Evolutionary conservation across 2,329 filamentous ascomycete species (phyloP).

Genomic region (Phialemoniopsis sp.): DNA sequence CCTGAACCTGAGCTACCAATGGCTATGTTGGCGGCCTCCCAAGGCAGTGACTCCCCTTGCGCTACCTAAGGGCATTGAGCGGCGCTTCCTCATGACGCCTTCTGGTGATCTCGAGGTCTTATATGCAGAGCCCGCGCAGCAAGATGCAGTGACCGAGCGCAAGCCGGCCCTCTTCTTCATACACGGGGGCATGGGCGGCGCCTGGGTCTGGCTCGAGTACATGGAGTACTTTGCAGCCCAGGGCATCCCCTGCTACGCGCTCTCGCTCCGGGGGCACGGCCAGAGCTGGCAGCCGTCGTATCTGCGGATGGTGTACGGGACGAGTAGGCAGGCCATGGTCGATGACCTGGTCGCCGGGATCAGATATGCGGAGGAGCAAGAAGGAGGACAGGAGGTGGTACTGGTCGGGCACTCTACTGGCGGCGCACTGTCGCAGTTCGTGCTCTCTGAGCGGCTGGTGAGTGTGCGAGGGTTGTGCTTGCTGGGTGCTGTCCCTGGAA

Average conservation of each 20-base stretch:
- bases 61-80: constrained; percentile 35
- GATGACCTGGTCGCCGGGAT: constrained; percentile 39
- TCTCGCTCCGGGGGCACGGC: constrained; percentile 49
- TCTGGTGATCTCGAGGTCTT: constrained; percentile 45
- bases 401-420: constrained; percentile 49
- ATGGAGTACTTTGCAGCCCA: constrained; percentile 40
- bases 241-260: constrained; percentile 45
- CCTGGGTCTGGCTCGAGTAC: constrained; percentile 48
- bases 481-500: constrained; percentile 41
- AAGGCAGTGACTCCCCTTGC: too few relatives aligned
- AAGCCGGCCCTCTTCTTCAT: constrained; percentile 42
- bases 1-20: constrained; percentile 20
- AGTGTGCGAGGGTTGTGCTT: constrained; percentile 39
- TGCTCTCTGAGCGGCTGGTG: constrained; percentile 34
- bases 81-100: constrained; percentile 36
- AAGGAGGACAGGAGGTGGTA: constrained; percentile 25
- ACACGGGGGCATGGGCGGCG: constrained; percentile 51
- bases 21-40: too few relatives aligned
- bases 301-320: constrained; percentile 41
- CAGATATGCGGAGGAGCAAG: constrained; percentile 26
- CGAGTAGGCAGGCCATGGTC: constrained; percentile 32
- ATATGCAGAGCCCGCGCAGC: constrained; percentile 26
- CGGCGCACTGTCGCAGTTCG: constrained; percentile 43
- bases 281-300: constrained; percentile 46
- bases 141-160: constrained; percentile 3